Base-by-base conservation (phyloP, 192 early-diverging fungal species). In the Gaertneriomyces sp. region DNA sequence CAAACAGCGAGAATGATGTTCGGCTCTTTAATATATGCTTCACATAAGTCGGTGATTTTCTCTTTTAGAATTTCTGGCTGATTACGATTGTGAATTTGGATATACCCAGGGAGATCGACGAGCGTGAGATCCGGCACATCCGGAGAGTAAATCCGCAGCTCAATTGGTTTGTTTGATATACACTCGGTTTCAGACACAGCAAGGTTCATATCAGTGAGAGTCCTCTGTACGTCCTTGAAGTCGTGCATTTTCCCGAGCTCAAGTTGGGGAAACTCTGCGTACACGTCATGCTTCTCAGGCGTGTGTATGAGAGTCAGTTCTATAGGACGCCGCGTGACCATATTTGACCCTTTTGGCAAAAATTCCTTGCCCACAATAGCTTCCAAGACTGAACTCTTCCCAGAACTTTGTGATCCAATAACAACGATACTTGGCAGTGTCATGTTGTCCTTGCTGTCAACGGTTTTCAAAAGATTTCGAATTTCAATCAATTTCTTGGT, bases 1-100 rank as follows among this genome's bases (percentile, higher is more conserved):
- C 92, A 97, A 10, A 99, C 97, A 0, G 97, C 93, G 47, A 99
- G 79, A 68, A 99, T 96, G 66, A 99, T 97, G 71, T 95, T 99
- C 43, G 93, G 93, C 73, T 99, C 97, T 45, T 83, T 85, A 76
- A 97, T 96, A 66, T 99, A 98, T 63, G 92, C 87, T 60, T 93
- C 72, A 61, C 96, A 89, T 85, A 99, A 93, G 41, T 98, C 95
- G 56, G 90, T 81, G 63, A 99, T 99, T 75, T 97, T 95, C 68
- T 88, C 90, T 69, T 98, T 95, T 69, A 99, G 93, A 61, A 93
- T 91, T 62, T 89, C 90, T 50, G 97, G 96, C 79, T 99, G 97
- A 78, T 95, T 89, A 51, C 93, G 92, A 65, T 93, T 92, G 57
- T 93, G 93, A 45, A 99, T 88, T 79, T 95, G 95, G 49, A 96